Evolutionary conservation across 805 yeast genomes (phyloP).

Genomic region (Ogataea paraovalis): DNA sequence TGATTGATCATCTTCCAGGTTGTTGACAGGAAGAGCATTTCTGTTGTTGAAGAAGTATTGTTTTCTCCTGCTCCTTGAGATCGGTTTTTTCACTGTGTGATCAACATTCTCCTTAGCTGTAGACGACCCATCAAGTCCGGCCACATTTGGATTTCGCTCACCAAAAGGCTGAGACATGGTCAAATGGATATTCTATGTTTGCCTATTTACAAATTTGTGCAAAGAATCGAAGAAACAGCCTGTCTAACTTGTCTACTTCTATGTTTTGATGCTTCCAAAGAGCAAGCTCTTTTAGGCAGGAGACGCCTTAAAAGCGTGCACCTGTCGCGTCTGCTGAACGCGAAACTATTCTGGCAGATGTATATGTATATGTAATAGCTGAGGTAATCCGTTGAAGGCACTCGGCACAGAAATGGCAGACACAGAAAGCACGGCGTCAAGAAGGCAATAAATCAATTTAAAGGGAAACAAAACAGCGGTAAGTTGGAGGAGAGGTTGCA

Average conservation of each 20-base stretch:
- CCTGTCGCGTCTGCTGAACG: neutral
- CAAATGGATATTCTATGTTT: neutral
- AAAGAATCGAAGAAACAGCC: no score
- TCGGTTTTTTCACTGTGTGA: neutral
- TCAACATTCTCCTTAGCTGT: neutral
- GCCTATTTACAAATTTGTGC: no score
- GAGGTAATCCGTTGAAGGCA: neutral
- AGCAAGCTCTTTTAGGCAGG: neutral
- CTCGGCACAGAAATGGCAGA: neutral
- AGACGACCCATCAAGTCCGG: neutral
- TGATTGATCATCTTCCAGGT: neutral
- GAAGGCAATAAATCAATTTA: no score
- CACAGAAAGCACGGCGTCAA: neutral
- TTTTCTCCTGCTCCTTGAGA: conserved; percentile 1
- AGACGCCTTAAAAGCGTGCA: neutral
- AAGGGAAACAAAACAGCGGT: neutral
- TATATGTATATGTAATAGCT: neutral
- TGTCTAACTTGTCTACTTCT: no score
- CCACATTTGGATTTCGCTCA: neutral
- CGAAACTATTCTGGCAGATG: no score
- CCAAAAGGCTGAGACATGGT: neutral
- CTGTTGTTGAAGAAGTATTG: conserved; percentile 8
- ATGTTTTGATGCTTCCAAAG: no score
- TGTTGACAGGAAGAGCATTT: conserved; percentile 5
- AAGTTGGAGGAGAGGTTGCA: neutral